These are phyloP conservation scores for Phlegmacium glaucopus DNA, from an alignment of 768 basidiomycete species.

Conservation along the genomic window DNA sequence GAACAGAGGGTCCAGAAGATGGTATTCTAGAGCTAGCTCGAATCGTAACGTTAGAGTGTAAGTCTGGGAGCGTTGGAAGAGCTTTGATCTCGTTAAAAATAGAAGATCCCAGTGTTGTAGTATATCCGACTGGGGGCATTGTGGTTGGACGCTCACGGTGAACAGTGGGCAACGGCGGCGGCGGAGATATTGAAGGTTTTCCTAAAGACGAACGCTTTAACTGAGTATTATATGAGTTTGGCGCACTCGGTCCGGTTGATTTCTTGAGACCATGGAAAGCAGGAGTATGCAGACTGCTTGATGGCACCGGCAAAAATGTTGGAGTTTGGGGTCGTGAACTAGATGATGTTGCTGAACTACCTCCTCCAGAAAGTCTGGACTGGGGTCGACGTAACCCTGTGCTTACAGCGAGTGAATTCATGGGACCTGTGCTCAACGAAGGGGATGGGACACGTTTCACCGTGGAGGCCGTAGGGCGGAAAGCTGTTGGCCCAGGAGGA, in stretches of 20 bases:
- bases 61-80: slow-evolving; percentile 39
- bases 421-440: slow-evolving; percentile 21
- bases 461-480: slow-evolving; percentile 39
- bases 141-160: slow-evolving; percentile 33
- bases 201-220: slow-evolving; percentile 65
- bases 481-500: slow-evolving; percentile 50
- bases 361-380: slow-evolving; percentile 69
- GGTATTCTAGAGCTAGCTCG: slow-evolving; percentile 41
- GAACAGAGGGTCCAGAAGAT: slow-evolving; percentile 25
- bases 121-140: slow-evolving; percentile 30
- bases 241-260: slow-evolving; percentile 48
- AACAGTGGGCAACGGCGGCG: slow-evolving; percentile 24
- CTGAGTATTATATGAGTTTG: slow-evolving; percentile 34
- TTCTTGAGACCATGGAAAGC: slow-evolving; percentile 49
- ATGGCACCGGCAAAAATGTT: slow-evolving; percentile 72
- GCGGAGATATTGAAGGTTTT: slow-evolving; percentile 30
- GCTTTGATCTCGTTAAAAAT: slow-evolving; percentile 27
- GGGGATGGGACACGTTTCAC: slow-evolving; percentile 31
- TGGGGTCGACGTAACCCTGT: slow-evolving; percentile 59
- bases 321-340: slow-evolving; percentile 73
- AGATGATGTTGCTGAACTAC: slow-evolving; percentile 63
- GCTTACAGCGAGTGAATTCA: slow-evolving; percentile 29
- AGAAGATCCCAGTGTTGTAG: slow-evolving; percentile 21
- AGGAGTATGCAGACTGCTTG: slow-evolving; percentile 44
- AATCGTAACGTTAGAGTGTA: slow-evolving; percentile 44